Conservation (phyloP, 2,329 filamentous ascomycete species). For the Coccinonectria pachysandricola region DNA sequence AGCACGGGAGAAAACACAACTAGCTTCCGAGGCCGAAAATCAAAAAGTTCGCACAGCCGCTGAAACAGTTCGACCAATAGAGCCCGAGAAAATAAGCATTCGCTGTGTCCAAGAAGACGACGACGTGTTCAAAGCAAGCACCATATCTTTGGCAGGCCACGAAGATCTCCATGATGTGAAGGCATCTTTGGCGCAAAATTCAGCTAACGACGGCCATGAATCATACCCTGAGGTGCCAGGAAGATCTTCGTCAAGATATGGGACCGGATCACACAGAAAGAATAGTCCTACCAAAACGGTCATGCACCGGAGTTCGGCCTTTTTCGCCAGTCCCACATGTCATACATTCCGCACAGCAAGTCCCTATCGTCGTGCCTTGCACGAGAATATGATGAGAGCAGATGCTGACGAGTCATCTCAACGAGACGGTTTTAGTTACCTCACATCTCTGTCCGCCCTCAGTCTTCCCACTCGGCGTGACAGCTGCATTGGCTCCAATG, state of each 20-base stretch:
- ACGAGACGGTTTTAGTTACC: constrained; percentile 26
- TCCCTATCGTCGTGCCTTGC: constrained; percentile 43
- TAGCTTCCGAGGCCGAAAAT: too few relatives aligned
- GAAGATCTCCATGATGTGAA: too few relatives aligned
- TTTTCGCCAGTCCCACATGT: constrained; percentile 41
- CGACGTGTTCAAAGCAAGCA: too few relatives aligned
- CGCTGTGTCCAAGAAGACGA: constrained; percentile 24
- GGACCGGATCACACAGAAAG: constrained; percentile 2
- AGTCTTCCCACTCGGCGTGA: constrained; percentile 30
- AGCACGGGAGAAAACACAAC: constrained; percentile 25
- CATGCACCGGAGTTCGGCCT: constrained; percentile 35
- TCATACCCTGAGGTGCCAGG: too few relatives aligned
- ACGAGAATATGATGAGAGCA: constrained; percentile 32
- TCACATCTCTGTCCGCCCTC: constrained; percentile 29
- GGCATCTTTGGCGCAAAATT: too few relatives aligned
- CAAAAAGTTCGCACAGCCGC: too few relatives aligned
- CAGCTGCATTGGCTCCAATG: constrained; percentile 30
- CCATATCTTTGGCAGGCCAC: constrained; percentile 18
- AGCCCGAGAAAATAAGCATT: constrained; percentile 17
- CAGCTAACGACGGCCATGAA: too few relatives aligned
- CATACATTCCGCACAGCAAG: constrained; percentile 45
- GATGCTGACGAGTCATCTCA: constrained; percentile 10
- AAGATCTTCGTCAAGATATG: too few relatives aligned
- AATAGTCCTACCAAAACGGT: constrained; percentile 18
- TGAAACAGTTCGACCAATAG: too few relatives aligned